Base-by-base conservation (phyloP, 2,329 filamentous ascomycete species). In the Lithohypha guttulata region DNA sequence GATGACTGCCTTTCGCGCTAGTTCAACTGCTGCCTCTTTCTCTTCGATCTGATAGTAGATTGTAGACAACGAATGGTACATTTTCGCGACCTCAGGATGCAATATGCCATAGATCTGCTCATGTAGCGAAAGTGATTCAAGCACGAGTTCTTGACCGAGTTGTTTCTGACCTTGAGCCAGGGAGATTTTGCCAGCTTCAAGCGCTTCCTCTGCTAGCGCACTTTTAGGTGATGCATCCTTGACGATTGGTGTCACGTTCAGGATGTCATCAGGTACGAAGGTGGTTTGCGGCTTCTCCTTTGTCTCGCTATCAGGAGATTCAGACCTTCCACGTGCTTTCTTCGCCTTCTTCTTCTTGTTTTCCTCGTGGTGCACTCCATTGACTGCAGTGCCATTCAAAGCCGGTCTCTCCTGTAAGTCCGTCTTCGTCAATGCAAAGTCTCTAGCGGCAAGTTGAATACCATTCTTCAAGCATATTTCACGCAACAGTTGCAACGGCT, bases 21-120 rank as follows among this genome's bases (percentile, higher is more conserved):
- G 75, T 62, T 98, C 91, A 17, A 96, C 82, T 17, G 91, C 91
- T 7, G 85, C 84, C 25, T 87, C 84, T 70, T 96, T 96, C 67
- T 98, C 91, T 39, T 96, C 91, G n/a, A 94, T 75, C 59, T 93
- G 84, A 63, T 93, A 96, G 66, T 95, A 95, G 40, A 96, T 73
- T 70, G 93, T 94, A 2, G 91, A 94, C 31, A 98, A 65, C 37
- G 83, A 86, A 62, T 94, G 89, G 69, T 98, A 98, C 19, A 93
- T 82, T 48, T 87, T 79, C 32, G 89, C 91, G 43, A 96, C 89
- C 63, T 98, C 91, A 1, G 91, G 87, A 58, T 98, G 91, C 18
- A 98, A 71, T 42, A 96, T 93, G 44, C 91, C 91, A 55, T 98
- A 98, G 51, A 98, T 96, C 62, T 98, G 91, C 69, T 98, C 91